Base-by-base conservation (phyloP, 192 early-diverging fungal genomes). In the Rhizoclosmatium sp. region DNA sequence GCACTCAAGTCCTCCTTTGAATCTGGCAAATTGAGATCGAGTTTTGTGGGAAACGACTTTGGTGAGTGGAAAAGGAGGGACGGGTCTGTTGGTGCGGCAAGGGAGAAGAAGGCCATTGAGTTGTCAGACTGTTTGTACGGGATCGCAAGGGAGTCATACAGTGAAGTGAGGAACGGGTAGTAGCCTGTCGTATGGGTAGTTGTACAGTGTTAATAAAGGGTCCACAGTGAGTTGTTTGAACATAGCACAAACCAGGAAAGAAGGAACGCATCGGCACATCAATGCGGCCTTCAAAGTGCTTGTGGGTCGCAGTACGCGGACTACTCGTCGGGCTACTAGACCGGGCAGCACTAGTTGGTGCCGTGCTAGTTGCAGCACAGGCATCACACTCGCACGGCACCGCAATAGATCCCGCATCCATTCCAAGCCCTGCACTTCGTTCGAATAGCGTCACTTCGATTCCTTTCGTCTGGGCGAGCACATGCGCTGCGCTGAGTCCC, bases 261-360 rank as follows among this genome's bases (percentile, higher is more conserved):
- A 89, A 87, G 41, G 78, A 80, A 45, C 88, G 80, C 88, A 89
- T 89, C 19, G 88, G 88, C 4, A 88, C 86, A 54, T 87, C 88
- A 59, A 89, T 87, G n/a, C 85, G 70, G n/a, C 73, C 54, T 14
- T n/a, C 10, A 44, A 44, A 62, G 47, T 75, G 72, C 23, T 16
- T 45, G 31, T 62, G 4, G 60, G 7, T 62, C 5, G 21, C 14
- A 62, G 14, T 62, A 7, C 9, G 4, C 60, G 23, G 60, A 12
- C 49, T 31, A 31, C 31, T 31, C 31, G 31, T 31, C 31, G 31
- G 31, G 31, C 31, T 31, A 39, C 40, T 12, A 31, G 64, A 65
- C 64, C 40, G 64, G 19, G 21, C 64, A 39, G n/a, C 64, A 2
- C n/a, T 14, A 39, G 64, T 65, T 31, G 78, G 56, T 7, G 62